A percentile compares a stretch with the other conserved stretches of the same genome.
phyloP scores from a whole-genome alignment of 441 rosid genomes.

The Jatropha podagrica region DNA sequence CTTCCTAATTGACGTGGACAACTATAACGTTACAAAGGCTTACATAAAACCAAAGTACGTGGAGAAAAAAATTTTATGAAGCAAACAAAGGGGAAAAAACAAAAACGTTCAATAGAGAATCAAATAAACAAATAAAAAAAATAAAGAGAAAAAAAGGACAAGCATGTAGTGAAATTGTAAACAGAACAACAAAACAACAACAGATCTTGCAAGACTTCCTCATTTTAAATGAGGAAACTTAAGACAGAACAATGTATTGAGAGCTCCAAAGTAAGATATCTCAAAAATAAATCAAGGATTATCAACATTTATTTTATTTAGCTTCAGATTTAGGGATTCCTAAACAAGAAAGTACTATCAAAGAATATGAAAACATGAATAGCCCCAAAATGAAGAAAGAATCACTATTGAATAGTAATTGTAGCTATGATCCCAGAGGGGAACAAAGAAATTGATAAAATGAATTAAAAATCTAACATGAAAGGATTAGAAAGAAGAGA shows the following conservation, averaged over 20 bases:
- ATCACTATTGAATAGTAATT: not conserved
- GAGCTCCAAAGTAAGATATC: slow-evolving; percentile 61
- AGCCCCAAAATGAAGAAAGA: not conserved
- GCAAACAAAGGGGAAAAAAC: not conserved
- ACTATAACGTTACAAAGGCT: not conserved
- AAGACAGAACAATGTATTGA: slow-evolving; percentile 93
- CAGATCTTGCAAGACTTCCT: slow-evolving; percentile 97
- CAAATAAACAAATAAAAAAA: not conserved
- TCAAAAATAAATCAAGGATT: slow-evolving; percentile 68
- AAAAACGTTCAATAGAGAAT: not conserved
- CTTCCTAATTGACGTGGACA: no score
- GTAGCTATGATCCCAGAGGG: not conserved
- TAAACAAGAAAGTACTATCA: slow-evolving; percentile 14
- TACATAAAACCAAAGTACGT: not conserved
- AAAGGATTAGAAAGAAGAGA: no score
- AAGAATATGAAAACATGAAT: not conserved
- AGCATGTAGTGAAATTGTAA: slow-evolving; percentile 45
- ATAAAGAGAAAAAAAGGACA: not conserved
- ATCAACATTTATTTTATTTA: slow-evolving; percentile 48
- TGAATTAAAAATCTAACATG: not conserved
- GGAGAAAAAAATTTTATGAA: not conserved
- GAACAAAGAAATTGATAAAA: not conserved
- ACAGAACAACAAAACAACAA: slow-evolving; percentile 64
- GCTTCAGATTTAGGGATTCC: slow-evolving; percentile 64
- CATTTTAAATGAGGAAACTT: slow-evolving; percentile 93